Evolutionary conservation across 768 basidiomycete genomes (phyloP).

Genomic region (Naganishia onofrii): DNA sequence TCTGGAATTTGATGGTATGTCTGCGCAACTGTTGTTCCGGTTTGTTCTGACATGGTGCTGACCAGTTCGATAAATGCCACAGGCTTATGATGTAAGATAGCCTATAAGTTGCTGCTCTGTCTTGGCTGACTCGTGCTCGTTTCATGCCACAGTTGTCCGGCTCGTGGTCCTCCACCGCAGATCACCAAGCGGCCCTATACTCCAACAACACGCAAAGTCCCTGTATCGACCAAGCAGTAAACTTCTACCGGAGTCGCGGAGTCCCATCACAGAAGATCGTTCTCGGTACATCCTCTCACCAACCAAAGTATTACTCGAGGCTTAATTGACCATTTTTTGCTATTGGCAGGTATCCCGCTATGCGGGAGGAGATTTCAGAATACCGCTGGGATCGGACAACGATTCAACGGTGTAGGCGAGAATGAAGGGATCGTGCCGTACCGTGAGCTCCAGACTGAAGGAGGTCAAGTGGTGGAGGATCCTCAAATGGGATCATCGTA

Average conservation of each 20-base stretch:
- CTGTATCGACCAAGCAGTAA: slow-evolving; percentile 68
- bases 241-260: slow-evolving; percentile 69
- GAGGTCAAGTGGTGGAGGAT: slow-evolving; percentile 66
- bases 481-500: slow-evolving; percentile 71
- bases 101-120: not conserved
- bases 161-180: slow-evolving; percentile 64
- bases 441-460: not conserved
- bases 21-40: not conserved
- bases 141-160: slow-evolving; percentile 61
- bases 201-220: slow-evolving; percentile 58
- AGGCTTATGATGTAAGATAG: slow-evolving; percentile 52
- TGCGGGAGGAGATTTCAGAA: slow-evolving; percentile 89
- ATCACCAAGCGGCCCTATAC: slow-evolving; percentile 81
- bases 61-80: not conserved
- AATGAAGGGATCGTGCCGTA: slow-evolving; percentile 12
- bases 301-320: not conserved
- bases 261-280: slow-evolving; percentile 77
- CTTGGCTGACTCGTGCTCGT: not conserved
- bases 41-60: not conserved
- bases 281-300: slow-evolving; percentile 57
- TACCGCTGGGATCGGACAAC: slow-evolving; percentile 73
- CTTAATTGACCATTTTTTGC: not conserved
- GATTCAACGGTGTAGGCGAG: slow-evolving; percentile 63
- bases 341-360: slow-evolving; percentile 68
- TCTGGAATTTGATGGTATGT: slow-evolving; percentile 93